Evolutionary conservation across 768 basidiomycete species (phyloP).

Genomic region (Termitomyces sp.): DNA sequence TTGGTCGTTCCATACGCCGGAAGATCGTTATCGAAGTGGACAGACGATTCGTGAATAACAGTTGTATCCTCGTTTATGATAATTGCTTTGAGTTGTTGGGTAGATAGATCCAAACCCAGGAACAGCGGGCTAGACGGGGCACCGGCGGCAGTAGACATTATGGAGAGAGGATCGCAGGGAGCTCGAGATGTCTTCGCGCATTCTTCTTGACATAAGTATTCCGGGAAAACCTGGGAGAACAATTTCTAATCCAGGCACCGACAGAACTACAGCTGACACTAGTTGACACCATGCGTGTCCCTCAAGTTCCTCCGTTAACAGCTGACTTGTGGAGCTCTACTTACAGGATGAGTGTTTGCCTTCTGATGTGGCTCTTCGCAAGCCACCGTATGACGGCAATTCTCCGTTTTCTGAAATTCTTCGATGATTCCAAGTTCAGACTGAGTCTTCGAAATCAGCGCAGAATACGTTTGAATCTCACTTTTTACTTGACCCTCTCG

Average conservation of each 20-base stretch:
- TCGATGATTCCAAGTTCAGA: neutral
- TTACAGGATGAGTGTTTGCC: neutral
- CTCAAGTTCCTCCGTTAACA: neutral
- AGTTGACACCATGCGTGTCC: neutral
- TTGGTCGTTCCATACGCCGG: slow-evolving; percentile 65
- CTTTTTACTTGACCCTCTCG: neutral
- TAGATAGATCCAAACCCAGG: slow-evolving; percentile 85
- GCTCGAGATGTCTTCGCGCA: neutral
- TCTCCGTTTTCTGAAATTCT: neutral
- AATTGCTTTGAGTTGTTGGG: slow-evolving; percentile 81
- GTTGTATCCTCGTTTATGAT: slow-evolving; percentile 55
- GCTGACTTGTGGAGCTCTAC: neutral
- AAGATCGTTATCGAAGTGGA: slow-evolving; percentile 81
- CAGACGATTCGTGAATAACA: slow-evolving; percentile 65
- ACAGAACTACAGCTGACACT: slow-evolving; percentile 1
- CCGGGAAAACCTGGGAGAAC: slow-evolving; percentile 5
- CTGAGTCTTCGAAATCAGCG: neutral
- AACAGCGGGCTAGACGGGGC: slow-evolving; percentile 38
- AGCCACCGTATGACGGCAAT: too few species aligned
- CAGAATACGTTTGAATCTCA: neutral
- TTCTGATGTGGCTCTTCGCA: neutral
- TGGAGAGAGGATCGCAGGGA: neutral
- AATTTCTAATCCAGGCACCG: slow-evolving; percentile 12
- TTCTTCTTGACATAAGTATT: neutral
- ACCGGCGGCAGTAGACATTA: slow-evolving; percentile 17